Conservation (phyloP, 371 early-diverging fungal species). For the Dichotomocladium elegans region DNA sequence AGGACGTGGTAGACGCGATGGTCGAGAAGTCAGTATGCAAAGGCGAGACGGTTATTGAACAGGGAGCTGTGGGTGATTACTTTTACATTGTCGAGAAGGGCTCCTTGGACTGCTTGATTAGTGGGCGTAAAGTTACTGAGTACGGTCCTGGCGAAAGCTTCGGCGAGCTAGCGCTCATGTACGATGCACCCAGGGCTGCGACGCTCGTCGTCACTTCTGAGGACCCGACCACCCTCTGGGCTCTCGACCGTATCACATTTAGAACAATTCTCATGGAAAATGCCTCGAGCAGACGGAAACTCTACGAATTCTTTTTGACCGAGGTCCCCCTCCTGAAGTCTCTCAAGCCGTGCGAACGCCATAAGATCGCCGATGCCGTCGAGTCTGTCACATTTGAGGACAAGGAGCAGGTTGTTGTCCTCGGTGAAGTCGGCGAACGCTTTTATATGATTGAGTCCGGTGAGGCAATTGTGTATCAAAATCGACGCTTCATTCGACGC, state of each 20-base stretch:
- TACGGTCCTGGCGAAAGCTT: constrained; percentile 72
- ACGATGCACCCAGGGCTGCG: constrained; percentile 90
- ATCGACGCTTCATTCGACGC: constrained; percentile 73
- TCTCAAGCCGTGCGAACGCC: constrained; percentile 67
- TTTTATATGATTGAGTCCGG: constrained; percentile 87
- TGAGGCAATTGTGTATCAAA: constrained; percentile 57
- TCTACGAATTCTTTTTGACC: constrained; percentile 76
- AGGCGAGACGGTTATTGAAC: constrained; percentile 83
- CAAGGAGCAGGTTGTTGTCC: constrained; percentile 64
- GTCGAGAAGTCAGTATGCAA: constrained; percentile 73
- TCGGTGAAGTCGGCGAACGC: constrained; percentile 65
- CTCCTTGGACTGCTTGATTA: constrained; percentile 86
- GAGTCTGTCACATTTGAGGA: constrained; percentile 65
- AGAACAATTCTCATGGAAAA: constrained; percentile 74
- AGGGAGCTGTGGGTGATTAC: constrained; percentile 95
- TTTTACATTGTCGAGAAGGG: constrained; percentile 98
- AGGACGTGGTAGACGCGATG: constrained; percentile 97
- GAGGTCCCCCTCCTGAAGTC: constrained; percentile 66
- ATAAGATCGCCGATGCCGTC: constrained; percentile 80
- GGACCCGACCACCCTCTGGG: constrained; percentile 80
- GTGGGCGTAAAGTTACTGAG: constrained; percentile 59
- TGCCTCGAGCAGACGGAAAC: constrained; percentile 64
- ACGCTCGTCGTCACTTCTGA: constrained; percentile 68
- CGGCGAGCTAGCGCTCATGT: constrained; percentile 90
- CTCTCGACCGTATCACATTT: constrained; percentile 78